A percentile compares a stretch with the other conserved stretches of the same genome.
These are phyloP conservation scores for Blastocystis sp. DNA, from an alignment of 352 stramenopile species.

Conservation along the genomic window DNA sequence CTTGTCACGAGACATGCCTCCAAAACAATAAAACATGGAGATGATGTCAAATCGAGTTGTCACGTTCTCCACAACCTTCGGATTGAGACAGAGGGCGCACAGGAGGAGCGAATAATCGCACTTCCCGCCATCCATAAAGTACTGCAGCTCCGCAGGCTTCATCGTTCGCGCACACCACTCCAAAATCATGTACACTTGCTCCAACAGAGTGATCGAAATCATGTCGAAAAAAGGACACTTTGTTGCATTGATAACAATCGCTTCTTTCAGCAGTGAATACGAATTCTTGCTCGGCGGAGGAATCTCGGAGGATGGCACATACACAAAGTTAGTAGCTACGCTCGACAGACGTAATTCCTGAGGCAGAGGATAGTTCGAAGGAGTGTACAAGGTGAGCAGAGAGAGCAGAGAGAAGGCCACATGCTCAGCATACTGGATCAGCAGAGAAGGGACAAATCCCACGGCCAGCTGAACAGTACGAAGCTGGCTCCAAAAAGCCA, in stretches of 20 bases:
- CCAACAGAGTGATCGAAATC: not conserved
- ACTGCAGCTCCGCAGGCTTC: not conserved
- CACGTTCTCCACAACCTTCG: not conserved
- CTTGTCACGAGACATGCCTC: not conserved
- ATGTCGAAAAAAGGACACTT: not conserved
- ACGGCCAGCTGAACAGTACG: not conserved
- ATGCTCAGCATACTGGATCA: not conserved
- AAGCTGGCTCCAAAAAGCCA: not conserved
- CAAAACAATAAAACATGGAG: not conserved
- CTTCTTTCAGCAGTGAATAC: not conserved
- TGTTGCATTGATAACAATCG: not conserved
- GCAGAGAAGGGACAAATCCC: not conserved
- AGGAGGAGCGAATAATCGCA: slow-evolving; percentile 28
- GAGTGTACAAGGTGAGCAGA: not conserved
- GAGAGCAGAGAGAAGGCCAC: slow-evolving; percentile 5
- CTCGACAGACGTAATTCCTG: not conserved
- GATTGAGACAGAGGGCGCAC: not conserved
- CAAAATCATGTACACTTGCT: not conserved
- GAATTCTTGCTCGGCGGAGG: not conserved
- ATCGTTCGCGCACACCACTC: not conserved
- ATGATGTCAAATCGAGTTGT: slow-evolving; percentile 5
- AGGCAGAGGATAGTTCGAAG: not conserved
- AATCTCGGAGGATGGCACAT: not conserved
- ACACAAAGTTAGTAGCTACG: not conserved
- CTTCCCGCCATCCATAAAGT: not conserved